Conservation (phyloP, 768 basidiomycete genomes). For the Mycena pura region DNA sequence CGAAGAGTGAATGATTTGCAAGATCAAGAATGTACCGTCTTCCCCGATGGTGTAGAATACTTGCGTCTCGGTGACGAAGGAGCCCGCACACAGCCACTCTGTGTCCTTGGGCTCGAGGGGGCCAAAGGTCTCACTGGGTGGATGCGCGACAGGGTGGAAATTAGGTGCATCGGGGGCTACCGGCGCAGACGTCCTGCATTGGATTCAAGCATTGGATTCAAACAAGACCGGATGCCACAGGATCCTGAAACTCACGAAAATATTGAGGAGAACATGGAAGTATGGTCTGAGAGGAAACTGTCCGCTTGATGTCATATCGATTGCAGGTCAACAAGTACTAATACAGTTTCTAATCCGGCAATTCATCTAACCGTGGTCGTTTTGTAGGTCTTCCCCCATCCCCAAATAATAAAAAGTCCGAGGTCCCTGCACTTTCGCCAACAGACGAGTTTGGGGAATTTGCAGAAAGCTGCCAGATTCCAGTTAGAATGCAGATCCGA, state of each 20-base stretch:
- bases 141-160: constrained; percentile 82
- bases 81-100: constrained; percentile 82
- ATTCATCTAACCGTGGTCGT: neutral
- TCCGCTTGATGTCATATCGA: neutral
- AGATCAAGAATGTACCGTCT: constrained; percentile 81
- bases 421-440: neutral
- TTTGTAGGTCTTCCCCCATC: constrained; percentile 10
- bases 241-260: constrained; percentile 69
- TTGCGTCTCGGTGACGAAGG: constrained; percentile 93
- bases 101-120: constrained; percentile 76
- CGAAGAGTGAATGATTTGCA: constrained; percentile 87
- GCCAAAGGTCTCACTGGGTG: constrained; percentile 70
- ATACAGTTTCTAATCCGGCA: neutral
- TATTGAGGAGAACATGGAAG: constrained; percentile 73
- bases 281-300: neutral
- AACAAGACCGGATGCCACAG: neutral
- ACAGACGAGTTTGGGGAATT: neutral
- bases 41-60: constrained; percentile 82
- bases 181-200: constrained; percentile 57
- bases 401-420: constrained; percentile 3
- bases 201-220: neutral
- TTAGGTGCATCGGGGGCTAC: constrained; percentile 75
- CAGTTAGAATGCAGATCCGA: neutral
- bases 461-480: neutral
- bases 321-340: neutral